Percentiles rank a stretch among this genome's conserved stretches.
Conservation (phyloP, 2,329 filamentous ascomycete genomes). For the Scopulariopsis brevicaulis region DNA sequence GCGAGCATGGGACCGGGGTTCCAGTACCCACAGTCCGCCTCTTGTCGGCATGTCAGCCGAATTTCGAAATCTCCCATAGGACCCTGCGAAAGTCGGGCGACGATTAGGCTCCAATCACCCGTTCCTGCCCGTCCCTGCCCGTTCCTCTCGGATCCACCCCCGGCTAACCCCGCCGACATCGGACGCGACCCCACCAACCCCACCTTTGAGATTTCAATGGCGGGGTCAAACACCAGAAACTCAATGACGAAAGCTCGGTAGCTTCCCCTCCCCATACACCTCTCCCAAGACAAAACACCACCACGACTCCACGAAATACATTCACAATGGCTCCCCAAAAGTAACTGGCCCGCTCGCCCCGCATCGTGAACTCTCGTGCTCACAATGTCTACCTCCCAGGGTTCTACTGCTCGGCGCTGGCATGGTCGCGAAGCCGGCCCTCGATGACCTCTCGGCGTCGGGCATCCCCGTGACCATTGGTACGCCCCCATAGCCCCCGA, state of each 20-base stretch:
- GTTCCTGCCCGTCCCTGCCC: neutral
- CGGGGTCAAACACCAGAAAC: too few relatives aligned
- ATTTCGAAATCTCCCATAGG: too few relatives aligned
- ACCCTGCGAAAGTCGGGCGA: too few relatives aligned
- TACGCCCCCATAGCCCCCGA: slow-evolving; percentile 20
- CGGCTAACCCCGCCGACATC: neutral
- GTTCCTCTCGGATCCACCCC: neutral
- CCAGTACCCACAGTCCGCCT: too few relatives aligned
- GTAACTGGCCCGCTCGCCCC: neutral
- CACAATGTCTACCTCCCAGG: neutral
- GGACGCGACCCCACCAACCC: neutral
- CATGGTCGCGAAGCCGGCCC: slow-evolving; percentile 52
- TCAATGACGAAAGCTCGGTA: neutral
- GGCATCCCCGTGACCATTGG: slow-evolving; percentile 55
- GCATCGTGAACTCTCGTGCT: neutral
- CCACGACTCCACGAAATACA: neutral
- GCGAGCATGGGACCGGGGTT: too few relatives aligned
- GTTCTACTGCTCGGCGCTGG: slow-evolving; percentile 26
- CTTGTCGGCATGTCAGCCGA: too few relatives aligned
- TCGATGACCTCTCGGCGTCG: slow-evolving; percentile 50
- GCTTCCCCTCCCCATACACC: neutral
- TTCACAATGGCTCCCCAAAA: neutral
- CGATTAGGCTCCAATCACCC: neutral
- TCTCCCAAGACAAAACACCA: neutral
- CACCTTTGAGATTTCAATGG: neutral